phyloP scores from a whole-genome alignment of 2,329 filamentous ascomycete genomes.

The Penicillium decumbens region DNA sequence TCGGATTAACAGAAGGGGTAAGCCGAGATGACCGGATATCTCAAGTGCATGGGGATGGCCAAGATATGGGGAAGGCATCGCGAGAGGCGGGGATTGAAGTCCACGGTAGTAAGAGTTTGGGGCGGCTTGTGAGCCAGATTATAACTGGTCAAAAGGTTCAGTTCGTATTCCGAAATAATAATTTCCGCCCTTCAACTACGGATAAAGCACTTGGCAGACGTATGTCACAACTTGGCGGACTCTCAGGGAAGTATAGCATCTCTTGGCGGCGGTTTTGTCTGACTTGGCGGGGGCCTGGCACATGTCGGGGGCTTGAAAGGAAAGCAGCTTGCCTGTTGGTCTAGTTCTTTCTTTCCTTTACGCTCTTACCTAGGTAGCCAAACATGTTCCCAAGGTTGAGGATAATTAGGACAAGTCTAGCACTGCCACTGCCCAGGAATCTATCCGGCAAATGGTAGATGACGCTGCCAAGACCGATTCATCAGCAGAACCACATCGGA shows the following conservation, averaged over 20 bases:
- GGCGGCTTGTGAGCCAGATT: slow-evolving; percentile 7
- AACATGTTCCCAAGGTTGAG: not conserved
- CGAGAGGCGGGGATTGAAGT: slow-evolving; percentile 15
- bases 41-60: slow-evolving; percentile 16
- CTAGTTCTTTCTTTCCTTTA: not conserved
- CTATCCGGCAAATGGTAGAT: not conserved
- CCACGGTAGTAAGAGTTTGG: slow-evolving; percentile 9
- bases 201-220: slow-evolving; percentile 6
- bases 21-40: slow-evolving; percentile 18
- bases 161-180: not conserved
- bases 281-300: not conserved
- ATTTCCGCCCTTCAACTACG: not conserved
- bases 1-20: slow-evolving; percentile 26
- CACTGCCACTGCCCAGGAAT: not conserved
- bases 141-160: slow-evolving; percentile 7
- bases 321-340: not conserved
- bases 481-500: not conserved
- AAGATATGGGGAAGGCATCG: slow-evolving; percentile 24
- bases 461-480: not conserved
- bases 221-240: slow-evolving; percentile 1
- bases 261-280: slow-evolving; percentile 4
- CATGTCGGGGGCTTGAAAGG: not conserved
- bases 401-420: not conserved
- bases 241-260: slow-evolving; percentile 1
- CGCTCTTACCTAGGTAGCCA: not conserved